Conservation (phyloP, 257 asterid species). For the Solanum rostratum region DNA sequence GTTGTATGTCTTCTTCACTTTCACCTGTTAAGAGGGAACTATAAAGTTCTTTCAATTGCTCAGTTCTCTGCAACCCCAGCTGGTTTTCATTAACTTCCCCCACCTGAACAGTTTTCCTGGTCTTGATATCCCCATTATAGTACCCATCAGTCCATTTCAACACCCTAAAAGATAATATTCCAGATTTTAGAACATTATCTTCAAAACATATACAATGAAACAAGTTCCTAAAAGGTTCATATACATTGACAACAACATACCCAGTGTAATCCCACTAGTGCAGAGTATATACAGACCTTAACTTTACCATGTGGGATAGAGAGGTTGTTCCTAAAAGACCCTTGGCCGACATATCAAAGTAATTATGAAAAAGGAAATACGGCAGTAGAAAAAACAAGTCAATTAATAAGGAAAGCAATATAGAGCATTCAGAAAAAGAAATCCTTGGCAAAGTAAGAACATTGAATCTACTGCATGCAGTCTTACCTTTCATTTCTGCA, state of each 20-base stretch:
- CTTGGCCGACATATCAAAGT: not conserved
- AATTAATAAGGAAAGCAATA: not conserved
- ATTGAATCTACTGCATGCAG: not conserved
- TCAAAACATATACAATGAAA: not conserved
- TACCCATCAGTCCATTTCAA: constrained; percentile 88
- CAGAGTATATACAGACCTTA: not conserved
- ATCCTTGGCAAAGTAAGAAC: not conserved
- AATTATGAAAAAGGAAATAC: not conserved
- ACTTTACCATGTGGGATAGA: no score
- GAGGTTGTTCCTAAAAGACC: not conserved
- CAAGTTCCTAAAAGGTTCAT: not conserved
- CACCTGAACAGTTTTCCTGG: constrained; percentile 73
- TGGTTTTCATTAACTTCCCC: constrained; percentile 47
- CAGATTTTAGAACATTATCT: not conserved
- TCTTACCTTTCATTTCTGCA: not conserved
- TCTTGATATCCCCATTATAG: constrained; percentile 92
- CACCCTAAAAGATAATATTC: constrained; percentile 23
- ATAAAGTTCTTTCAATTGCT: constrained; percentile 68
- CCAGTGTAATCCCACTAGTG: not conserved
- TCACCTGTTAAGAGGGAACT: constrained; percentile 64
- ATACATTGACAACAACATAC: not conserved
- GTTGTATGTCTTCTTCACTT: constrained; percentile 8
- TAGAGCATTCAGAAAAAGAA: not conserved
- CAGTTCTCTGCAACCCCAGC: constrained; percentile 68
- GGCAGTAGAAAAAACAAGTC: not conserved